phyloP scores from a whole-genome alignment of 441 rosid species.

The Corymbia calophylla region DNA sequence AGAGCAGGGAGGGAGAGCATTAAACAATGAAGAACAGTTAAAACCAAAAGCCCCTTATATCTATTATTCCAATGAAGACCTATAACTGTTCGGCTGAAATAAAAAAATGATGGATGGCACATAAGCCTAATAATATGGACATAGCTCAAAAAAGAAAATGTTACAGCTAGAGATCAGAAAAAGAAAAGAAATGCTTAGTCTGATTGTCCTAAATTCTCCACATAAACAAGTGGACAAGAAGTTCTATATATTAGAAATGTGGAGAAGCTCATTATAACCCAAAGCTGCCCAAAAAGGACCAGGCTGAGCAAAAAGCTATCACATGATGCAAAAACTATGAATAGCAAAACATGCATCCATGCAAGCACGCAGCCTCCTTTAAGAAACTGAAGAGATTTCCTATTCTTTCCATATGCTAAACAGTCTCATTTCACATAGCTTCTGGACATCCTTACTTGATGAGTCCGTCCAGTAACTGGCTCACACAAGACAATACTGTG shows the following conservation, averaged over 20 bases:
- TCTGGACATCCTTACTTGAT: slow-evolving; percentile 60
- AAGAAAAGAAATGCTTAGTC: background rate
- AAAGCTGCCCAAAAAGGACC: background rate
- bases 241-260: background rate
- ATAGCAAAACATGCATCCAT: background rate
- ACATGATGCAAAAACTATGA: background rate
- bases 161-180: background rate
- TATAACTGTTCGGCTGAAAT: background rate
- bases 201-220: background rate
- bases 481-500: slow-evolving; percentile 82
- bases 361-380: background rate
- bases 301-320: background rate
- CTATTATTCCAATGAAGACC: background rate
- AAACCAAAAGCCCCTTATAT: background rate
- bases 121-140: background rate
- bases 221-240: background rate
- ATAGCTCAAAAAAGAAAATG: background rate
- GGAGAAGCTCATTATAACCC: background rate
- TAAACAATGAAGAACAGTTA: background rate
- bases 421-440: background rate
- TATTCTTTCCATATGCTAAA: background rate
- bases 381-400: background rate
- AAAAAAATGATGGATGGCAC: background rate
- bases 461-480: slow-evolving; percentile 90
- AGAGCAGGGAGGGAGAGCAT: background rate